A percentile compares a stretch with the other conserved stretches of the same genome.
Conservation (phyloP, 805 yeast genomes). For the Kockiozyma suomiensis region DNA sequence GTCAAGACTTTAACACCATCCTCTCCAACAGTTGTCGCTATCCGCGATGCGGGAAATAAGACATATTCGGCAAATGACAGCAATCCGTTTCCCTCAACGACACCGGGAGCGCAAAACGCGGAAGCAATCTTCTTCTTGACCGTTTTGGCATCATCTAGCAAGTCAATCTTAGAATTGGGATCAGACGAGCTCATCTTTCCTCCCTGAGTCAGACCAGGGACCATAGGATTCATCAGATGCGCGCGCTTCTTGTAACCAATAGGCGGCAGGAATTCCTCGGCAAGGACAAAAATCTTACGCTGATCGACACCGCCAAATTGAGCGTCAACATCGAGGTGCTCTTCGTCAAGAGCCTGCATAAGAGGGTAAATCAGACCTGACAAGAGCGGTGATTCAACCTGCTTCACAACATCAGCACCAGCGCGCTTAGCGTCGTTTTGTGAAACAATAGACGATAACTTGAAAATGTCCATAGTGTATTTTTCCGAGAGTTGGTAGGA, state of each 20-base stretch:
- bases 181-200: slow-evolving; percentile 98
- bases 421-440: slow-evolving; percentile 98
- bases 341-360: slow-evolving; percentile 98
- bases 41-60: slow-evolving; percentile 79
- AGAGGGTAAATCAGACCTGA: slow-evolving; percentile 95
- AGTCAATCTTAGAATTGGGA: slow-evolving; percentile 95
- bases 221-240: slow-evolving; percentile 98
- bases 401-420: slow-evolving; percentile 99
- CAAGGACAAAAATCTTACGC: slow-evolving; percentile 94
- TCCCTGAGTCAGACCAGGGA: slow-evolving; percentile 95
- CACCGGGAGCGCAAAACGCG: slow-evolving; percentile 96
- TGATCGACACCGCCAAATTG: slow-evolving; percentile 99
- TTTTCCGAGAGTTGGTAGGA: slow-evolving; percentile 79
- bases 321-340: slow-evolving; percentile 81
- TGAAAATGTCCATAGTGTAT: slow-evolving; percentile 88
- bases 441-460: slow-evolving; percentile 77
- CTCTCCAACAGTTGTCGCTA: slow-evolving; percentile 39
- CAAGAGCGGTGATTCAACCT: slow-evolving; percentile 89
- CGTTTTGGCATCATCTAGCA: slow-evolving; percentile 82
- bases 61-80: slow-evolving; percentile 84
- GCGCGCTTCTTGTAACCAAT: slow-evolving; percentile 97
- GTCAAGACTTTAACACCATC: slow-evolving; percentile 36
- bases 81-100: slow-evolving; percentile 86
- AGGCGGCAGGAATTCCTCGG: slow-evolving; percentile 87
- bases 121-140: slow-evolving; percentile 88